Evolutionary conservation across 352 stramenopile species (phyloP).

Genomic region (Halophytophthora polymorphica): DNA sequence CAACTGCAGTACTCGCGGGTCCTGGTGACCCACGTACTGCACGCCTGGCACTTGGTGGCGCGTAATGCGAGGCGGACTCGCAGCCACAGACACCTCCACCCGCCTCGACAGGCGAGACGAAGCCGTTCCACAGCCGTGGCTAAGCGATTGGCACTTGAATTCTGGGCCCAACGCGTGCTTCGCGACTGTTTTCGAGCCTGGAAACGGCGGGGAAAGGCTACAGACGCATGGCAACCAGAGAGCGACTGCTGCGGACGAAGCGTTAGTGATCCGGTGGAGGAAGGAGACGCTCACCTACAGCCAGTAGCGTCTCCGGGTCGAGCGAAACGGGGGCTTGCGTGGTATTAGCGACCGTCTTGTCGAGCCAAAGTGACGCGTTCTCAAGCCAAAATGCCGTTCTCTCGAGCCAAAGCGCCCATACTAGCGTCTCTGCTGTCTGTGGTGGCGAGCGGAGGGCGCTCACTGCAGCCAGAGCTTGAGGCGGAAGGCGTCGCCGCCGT

Average conservation of each 20-base stretch:
- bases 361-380: too few species aligned
- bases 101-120: neutral
- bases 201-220: slow-evolving; percentile 2
- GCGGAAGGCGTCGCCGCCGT: slow-evolving; percentile 91
- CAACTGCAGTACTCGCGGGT: slow-evolving; percentile 22
- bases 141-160: slow-evolving; percentile 13
- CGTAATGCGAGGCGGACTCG: slow-evolving; percentile 2
- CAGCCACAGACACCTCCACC: neutral
- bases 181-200: slow-evolving; percentile 9
- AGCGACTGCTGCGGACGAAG: too few species aligned
- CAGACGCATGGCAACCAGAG: too few species aligned
- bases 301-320: too few species aligned
- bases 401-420: too few species aligned
- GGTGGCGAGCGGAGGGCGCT: slow-evolving; percentile 5
- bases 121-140: neutral
- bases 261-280: too few species aligned
- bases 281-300: too few species aligned
- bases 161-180: slow-evolving; percentile 17
- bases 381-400: too few species aligned
- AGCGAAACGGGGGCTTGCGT: too few species aligned
- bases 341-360: too few species aligned
- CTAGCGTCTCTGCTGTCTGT: slow-evolving; percentile 1
- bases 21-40: slow-evolving; percentile 28
- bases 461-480: slow-evolving; percentile 90
- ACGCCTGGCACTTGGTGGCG: slow-evolving; percentile 24